Percentiles rank a stretch among this genome's conserved stretches.
Evolutionary conservation across 1,284 basidiomycete genomes (phyloP).

Genomic region (Sanghuangporus weigelae): DNA sequence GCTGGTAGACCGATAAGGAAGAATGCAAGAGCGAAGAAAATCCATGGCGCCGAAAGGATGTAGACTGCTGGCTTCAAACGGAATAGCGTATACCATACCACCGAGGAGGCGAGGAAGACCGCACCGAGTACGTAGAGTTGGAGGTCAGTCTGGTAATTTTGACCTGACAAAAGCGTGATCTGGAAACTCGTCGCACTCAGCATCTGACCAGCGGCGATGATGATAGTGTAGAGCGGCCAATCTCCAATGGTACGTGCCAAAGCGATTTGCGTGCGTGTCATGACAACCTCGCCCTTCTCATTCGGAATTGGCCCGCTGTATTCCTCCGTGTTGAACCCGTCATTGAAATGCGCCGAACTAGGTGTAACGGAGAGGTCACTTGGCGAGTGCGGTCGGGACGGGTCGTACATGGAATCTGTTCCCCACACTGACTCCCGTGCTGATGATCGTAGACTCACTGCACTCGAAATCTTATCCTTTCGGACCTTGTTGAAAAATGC

Average conservation of each 20-base stretch:
- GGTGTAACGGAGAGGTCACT: slow-evolving; percentile 44
- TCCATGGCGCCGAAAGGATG: slow-evolving; percentile 80
- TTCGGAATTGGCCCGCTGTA: slow-evolving; percentile 52
- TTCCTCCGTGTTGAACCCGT: slow-evolving; percentile 34
- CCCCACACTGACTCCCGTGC: slow-evolving; percentile 80
- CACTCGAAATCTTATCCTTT: slow-evolving; percentile 78
- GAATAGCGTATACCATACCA: slow-evolving; percentile 89
- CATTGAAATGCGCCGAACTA: slow-evolving; percentile 21
- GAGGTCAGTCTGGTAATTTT: slow-evolving; percentile 74
- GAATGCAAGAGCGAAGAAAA: slow-evolving; percentile 86
- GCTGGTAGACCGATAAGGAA: slow-evolving; percentile 86
- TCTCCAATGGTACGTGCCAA: slow-evolving; percentile 72
- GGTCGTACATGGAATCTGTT: slow-evolving; percentile 59
- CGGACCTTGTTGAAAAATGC: slow-evolving; percentile 87
- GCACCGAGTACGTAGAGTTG: slow-evolving; percentile 88
- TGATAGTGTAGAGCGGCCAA: slow-evolving; percentile 88
- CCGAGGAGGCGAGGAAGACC: slow-evolving; percentile 80
- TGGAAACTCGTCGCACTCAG: slow-evolving; percentile 90
- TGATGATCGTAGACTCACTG: slow-evolving; percentile 72
- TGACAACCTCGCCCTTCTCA: slow-evolving; percentile 45
- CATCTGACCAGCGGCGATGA: slow-evolving; percentile 85
- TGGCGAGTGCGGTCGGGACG: slow-evolving; percentile 69
- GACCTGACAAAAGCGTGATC: slow-evolving; percentile 81
- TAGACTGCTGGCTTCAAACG: slow-evolving; percentile 84
- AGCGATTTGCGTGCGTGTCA: slow-evolving; percentile 78